Evolutionary conservation across 1,139 yeast species (phyloP).

Genomic region (Lodderomyces orthopsilosis): DNA sequence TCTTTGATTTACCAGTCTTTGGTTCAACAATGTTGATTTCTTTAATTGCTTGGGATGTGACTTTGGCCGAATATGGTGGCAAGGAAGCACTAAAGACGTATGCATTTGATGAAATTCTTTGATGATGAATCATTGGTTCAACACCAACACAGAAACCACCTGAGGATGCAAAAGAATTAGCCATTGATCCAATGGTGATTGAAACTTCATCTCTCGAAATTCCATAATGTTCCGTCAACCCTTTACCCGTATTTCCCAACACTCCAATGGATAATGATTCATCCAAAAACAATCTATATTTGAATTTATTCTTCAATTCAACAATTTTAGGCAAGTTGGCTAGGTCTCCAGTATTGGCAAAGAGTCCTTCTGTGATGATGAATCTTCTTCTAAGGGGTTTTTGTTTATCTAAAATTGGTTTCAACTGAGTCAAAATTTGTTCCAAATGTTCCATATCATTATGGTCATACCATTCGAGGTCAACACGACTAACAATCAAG

Average conservation of each 20-base stretch:
- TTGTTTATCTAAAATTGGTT: constrained; percentile 61
- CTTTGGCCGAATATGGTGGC: constrained; percentile 86
- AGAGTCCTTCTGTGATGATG: constrained; percentile 87
- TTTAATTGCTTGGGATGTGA: constrained; percentile 60
- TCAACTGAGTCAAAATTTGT: constrained; percentile 58
- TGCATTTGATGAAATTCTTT: constrained; percentile 71
- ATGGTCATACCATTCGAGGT: constrained; percentile 80
- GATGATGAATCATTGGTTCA: constrained; percentile 82
- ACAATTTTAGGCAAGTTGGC: constrained; percentile 70
- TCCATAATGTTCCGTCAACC: constrained; percentile 69
- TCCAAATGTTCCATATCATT: constrained; percentile 85
- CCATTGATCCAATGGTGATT: constrained; percentile 84
- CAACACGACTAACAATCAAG: constrained; percentile 79
- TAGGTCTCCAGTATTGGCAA: constrained; percentile 77
- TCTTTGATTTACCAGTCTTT: constrained; percentile 28
- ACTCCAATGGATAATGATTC: constrained; percentile 86
- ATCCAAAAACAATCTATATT: constrained; percentile 82
- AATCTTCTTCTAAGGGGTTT: constrained; percentile 82
- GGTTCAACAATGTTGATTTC: constrained; percentile 34
- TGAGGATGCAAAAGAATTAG: constrained; percentile 78
- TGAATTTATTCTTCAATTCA: constrained; percentile 73
- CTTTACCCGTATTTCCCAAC: constrained; percentile 82
- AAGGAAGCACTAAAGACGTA: constrained; percentile 93
- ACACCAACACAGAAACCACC: constrained; percentile 96
- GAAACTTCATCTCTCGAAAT: constrained; percentile 70